Conservation (phyloP, 2,329 filamentous ascomycete genomes). For the Aspergillus sp. region DNA sequence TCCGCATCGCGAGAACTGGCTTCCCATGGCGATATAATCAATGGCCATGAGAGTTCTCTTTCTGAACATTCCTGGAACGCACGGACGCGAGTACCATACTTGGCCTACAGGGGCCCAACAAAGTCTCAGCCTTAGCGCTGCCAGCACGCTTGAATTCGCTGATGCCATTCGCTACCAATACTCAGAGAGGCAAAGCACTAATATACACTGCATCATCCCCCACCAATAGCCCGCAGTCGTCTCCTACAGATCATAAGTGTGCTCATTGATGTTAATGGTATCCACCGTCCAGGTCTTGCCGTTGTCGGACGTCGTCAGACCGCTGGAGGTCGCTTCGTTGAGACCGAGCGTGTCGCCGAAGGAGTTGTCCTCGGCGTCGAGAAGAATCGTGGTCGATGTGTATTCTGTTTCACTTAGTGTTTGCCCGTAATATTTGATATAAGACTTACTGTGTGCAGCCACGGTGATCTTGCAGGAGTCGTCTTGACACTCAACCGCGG, state of each 20-base stretch:
- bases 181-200: background rate
- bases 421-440: no score
- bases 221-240: background rate
- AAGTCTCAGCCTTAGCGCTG: no score
- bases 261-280: conserved; percentile 28
- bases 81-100: no score
- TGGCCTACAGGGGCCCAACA: no score
- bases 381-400: conserved; percentile 28
- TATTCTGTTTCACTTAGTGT: conserved; percentile 21
- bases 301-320: conserved; percentile 25
- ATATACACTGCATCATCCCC: no score
- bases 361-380: conserved; percentile 26
- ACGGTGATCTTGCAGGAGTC: conserved; percentile 24
- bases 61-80: no score
- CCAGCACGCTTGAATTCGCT: no score
- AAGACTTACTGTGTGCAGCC: conserved; percentile 17
- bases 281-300: conserved; percentile 29
- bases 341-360: conserved; percentile 29
- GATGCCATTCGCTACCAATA: background rate
- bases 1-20: no score
- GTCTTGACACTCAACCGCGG: conserved; percentile 33
- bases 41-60: no score
- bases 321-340: conserved; percentile 26
- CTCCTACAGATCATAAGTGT: conserved; percentile 21
- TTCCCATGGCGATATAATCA: no score